A percentile compares a stretch with the other conserved stretches of the same genome.
Conservation (phyloP, 768 basidiomycete genomes). For the Daedaleopsis nitida region DNA sequence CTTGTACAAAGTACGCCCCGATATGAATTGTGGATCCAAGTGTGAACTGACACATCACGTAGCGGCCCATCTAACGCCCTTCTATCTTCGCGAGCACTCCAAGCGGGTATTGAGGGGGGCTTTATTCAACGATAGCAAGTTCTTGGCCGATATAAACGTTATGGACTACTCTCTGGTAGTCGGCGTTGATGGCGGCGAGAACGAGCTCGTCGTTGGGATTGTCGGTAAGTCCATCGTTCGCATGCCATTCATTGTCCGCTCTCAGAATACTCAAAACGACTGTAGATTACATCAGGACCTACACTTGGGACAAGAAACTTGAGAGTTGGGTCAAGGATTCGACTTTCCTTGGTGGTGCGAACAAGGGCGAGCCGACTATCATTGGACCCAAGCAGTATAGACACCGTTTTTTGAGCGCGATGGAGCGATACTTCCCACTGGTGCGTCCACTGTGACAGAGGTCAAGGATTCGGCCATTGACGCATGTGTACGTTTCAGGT, state of each 20-base stretch:
- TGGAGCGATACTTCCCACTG: constrained; percentile 89
- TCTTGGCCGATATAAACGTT: constrained; percentile 90
- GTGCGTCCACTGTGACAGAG: constrained; percentile 42
- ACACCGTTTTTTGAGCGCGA: constrained; percentile 81
- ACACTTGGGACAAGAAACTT: constrained; percentile 98
- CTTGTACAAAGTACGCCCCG: constrained; percentile 72
- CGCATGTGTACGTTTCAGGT: constrained; percentile 48
- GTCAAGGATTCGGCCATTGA: not conserved
- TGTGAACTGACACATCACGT: constrained; percentile 7
- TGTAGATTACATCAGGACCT: constrained; percentile 92
- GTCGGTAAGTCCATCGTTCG: constrained; percentile 64
- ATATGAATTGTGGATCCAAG: not conserved
- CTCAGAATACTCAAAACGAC: not conserved
- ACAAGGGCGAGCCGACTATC: constrained; percentile 92
- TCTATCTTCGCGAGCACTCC: constrained; percentile 95
- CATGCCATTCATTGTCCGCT: constrained; percentile 14
- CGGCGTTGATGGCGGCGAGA: constrained; percentile 86
- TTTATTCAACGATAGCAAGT: constrained; percentile 93
- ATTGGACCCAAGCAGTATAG: constrained; percentile 95
- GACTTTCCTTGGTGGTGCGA: constrained; percentile 80
- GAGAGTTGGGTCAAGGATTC: constrained; percentile 99
- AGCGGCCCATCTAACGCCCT: constrained; percentile 87
- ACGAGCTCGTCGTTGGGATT: constrained; percentile 95
- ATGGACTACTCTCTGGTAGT: constrained; percentile 98
- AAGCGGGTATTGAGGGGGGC: constrained; percentile 91